Percentiles rank a stretch among this genome's conserved stretches.
Evolutionary conservation across 768 basidiomycete species (phyloP).

Genomic region (Trametes elegans): DNA sequence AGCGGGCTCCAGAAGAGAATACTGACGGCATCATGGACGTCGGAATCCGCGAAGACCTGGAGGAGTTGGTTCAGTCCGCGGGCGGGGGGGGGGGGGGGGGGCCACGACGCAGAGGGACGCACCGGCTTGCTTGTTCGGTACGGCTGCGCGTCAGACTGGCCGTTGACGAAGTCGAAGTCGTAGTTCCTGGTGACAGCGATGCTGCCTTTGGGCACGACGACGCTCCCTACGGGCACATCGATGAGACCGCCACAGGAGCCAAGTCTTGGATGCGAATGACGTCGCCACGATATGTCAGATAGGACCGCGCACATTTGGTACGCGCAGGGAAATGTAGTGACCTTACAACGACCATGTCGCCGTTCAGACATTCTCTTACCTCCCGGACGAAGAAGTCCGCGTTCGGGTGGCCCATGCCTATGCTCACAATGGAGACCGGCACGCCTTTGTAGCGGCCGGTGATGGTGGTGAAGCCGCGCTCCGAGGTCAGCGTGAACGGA

Average conservation of each 20-base stretch:
- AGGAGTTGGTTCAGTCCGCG: conserved; percentile 15
- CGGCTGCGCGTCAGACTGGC: conserved; percentile 43
- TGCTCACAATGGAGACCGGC: conserved; percentile 72
- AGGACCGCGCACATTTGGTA: background rate
- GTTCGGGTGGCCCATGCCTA: conserved; percentile 82
- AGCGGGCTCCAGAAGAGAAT: conserved; percentile 9
- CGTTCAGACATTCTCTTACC: conserved; percentile 67
- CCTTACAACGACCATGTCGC: conserved; percentile 56
- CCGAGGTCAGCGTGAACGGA: conserved; percentile 63
- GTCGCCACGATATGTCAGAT: conserved; percentile 13
- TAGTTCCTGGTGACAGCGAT: conserved; percentile 72
- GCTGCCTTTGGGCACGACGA: conserved; percentile 68
- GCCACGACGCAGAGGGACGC: conserved; percentile 20
- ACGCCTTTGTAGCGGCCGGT: conserved; percentile 44
- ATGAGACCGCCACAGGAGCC: conserved; percentile 77
- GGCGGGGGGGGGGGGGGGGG: conserved; percentile 7
- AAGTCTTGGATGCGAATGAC: conserved; percentile 44
- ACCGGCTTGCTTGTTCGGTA: conserved; percentile 72
- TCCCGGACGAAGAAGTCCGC: conserved; percentile 87
- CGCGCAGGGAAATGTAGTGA: conserved; percentile 22
- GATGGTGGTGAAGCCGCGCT: conserved; percentile 63
- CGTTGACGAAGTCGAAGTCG: conserved; percentile 67
- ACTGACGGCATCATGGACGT: conserved; percentile 50
- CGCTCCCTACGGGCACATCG: conserved; percentile 69
- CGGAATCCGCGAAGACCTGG: conserved; percentile 59